Evolutionary conservation across 805 yeast genomes (phyloP).

Genomic region (Pichia cabralensis): DNA sequence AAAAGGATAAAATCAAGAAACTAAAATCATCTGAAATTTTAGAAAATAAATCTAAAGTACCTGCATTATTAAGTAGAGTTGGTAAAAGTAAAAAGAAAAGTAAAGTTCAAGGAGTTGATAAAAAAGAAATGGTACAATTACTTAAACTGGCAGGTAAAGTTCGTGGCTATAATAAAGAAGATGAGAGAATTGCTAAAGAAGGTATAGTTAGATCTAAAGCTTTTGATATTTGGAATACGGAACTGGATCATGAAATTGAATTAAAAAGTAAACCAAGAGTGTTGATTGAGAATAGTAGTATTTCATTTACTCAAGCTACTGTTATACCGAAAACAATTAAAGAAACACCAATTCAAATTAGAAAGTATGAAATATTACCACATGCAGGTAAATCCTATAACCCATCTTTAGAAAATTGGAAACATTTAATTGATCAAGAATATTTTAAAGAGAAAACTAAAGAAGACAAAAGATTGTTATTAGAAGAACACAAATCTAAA

Average conservation of each 20-base stretch:
- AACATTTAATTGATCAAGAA: constrained; percentile 55
- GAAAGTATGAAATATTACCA: constrained; percentile 43
- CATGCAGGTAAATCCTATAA: constrained; percentile 90
- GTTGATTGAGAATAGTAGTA: constrained; percentile 21
- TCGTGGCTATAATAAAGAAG: constrained; percentile 40
- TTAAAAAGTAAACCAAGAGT: constrained; percentile 29
- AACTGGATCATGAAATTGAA: constrained; percentile 8
- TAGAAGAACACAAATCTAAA: constrained; percentile 53
- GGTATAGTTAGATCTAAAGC: constrained; percentile 45
- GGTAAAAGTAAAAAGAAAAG: constrained; percentile 27
- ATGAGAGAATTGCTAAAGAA: constrained; percentile 49
- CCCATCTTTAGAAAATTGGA: constrained; percentile 83
- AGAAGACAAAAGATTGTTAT: constrained; percentile 52
- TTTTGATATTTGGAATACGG: constrained; percentile 61
- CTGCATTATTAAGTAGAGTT: constrained; percentile 40
- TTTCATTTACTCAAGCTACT: constrained; percentile 43
- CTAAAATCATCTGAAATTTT: constrained; percentile 49
- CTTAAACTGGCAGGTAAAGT: constrained; percentile 71
- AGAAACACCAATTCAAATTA: constrained; percentile 43
- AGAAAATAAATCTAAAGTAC: constrained; percentile 66
- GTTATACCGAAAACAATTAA: constrained; percentile 45
- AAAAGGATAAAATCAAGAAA: constrained; percentile 28
- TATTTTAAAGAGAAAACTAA: constrained; percentile 51
- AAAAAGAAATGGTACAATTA: constrained; percentile 52
- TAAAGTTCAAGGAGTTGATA: constrained; percentile 49